phyloP scores from a whole-genome alignment of 1,139 yeast species.

The Saccharomyces hybrid region DNA sequence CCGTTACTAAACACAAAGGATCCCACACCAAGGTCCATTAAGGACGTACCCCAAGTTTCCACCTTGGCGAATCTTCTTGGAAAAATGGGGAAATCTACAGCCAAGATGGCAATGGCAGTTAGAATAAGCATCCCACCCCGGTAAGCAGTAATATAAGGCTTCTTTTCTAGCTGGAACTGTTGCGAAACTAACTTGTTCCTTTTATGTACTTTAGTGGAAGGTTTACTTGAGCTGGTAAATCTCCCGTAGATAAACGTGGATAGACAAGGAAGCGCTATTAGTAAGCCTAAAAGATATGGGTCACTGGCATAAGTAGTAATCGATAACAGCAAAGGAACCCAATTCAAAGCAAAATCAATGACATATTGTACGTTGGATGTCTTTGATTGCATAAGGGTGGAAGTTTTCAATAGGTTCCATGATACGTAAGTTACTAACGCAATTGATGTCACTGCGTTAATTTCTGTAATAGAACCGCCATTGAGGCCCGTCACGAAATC shows the following conservation, averaged over 20 bases:
- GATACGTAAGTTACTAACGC: conserved; percentile 54
- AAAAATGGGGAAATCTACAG: conserved; percentile 81
- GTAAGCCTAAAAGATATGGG: conserved; percentile 33
- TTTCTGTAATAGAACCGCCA: conserved; percentile 72
- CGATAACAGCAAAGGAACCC: conserved; percentile 56
- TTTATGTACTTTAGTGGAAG: neutral
- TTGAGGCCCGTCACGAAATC: conserved; percentile 72
- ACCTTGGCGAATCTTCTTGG: conserved; percentile 94
- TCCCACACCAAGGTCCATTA: conserved; percentile 97
- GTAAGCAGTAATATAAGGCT: conserved; percentile 72
- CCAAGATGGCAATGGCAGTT: conserved; percentile 81
- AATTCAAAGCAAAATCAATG: conserved; percentile 59
- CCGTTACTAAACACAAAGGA: conserved; percentile 98
- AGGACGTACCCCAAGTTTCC: conserved; percentile 97
- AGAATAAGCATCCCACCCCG: conserved; percentile 81
- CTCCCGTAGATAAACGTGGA: conserved; percentile 7
- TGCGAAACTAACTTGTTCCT: conserved; percentile 3
- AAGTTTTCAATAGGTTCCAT: conserved; percentile 43
- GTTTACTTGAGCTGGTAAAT: neutral
- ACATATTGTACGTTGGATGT: conserved; percentile 22
- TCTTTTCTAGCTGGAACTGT: conserved; percentile 31
- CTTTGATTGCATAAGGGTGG: conserved; percentile 9
- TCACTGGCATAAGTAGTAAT: conserved; percentile 58
- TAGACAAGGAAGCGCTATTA: conserved; percentile 25
- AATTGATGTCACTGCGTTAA: conserved; percentile 62